Evolutionary conservation across 2,329 filamentous ascomycete genomes (phyloP).

Genomic region (Apiospora marii): DNA sequence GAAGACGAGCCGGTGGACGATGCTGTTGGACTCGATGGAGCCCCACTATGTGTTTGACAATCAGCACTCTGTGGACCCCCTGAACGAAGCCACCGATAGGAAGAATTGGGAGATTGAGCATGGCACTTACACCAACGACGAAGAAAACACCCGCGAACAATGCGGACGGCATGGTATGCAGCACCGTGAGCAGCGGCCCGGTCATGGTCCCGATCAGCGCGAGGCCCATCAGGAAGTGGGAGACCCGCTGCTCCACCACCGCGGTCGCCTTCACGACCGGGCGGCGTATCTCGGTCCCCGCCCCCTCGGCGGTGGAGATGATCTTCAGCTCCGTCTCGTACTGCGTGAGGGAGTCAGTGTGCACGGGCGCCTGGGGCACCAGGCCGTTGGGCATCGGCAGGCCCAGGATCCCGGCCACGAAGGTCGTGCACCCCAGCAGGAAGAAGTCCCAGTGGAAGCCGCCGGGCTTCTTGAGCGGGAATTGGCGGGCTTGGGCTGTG

Average conservation of each 20-base stretch:
- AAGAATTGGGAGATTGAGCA: too few species aligned
- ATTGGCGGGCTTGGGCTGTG: slow-evolving; percentile 63
- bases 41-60: slow-evolving; percentile 43
- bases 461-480: slow-evolving; percentile 63
- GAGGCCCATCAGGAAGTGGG: slow-evolving; percentile 63
- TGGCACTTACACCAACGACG: slow-evolving; percentile 58
- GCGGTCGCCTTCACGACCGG: slow-evolving; percentile 52
- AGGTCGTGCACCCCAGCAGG: slow-evolving; percentile 62
- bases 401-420: slow-evolving; percentile 62
- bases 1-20: slow-evolving; percentile 58
- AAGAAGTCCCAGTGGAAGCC: slow-evolving; percentile 71
- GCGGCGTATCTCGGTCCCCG: slow-evolving; percentile 49
- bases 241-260: slow-evolving; percentile 64
- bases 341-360: slow-evolving; percentile 59
- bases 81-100: too few species aligned
- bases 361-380: slow-evolving; percentile 63
- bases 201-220: slow-evolving; percentile 64
- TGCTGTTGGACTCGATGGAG: slow-evolving; percentile 60
- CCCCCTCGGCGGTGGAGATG: slow-evolving; percentile 50
- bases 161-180: slow-evolving; percentile 61
- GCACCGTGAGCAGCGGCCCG: slow-evolving; percentile 58
- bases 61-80: background rate
- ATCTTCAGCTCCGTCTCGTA: slow-evolving; percentile 50
- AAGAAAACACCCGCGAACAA: slow-evolving; percentile 66
- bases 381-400: slow-evolving; percentile 66